These are phyloP conservation scores for Auriculariales sp. DNA, from an alignment of 768 basidiomycete species.

Conservation along the genomic window DNA sequence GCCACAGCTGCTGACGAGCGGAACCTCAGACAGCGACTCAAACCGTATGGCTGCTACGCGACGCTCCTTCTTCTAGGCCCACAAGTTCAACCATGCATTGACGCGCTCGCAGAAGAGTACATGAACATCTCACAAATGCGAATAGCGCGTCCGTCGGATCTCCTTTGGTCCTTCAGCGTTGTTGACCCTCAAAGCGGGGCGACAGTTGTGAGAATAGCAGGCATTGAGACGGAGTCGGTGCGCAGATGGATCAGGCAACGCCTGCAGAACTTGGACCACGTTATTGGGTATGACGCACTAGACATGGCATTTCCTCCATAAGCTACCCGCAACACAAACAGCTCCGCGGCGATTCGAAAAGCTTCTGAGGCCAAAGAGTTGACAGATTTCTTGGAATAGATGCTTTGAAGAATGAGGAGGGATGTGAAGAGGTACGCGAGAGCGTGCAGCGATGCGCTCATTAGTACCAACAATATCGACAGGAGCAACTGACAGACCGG, in stretches of 20 bases:
- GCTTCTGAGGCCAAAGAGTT: neutral
- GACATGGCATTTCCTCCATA: slow-evolving; percentile 49
- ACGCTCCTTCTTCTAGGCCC: slow-evolving; percentile 73
- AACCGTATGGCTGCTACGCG: slow-evolving; percentile 83
- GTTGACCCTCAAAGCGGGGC: slow-evolving; percentile 30
- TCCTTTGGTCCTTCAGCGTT: slow-evolving; percentile 73
- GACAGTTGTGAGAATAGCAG: slow-evolving; percentile 60
- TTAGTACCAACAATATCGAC: too few species aligned
- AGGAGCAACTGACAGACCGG: neutral
- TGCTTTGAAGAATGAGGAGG: neutral
- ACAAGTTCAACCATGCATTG: slow-evolving; percentile 30
- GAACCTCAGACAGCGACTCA: slow-evolving; percentile 43
- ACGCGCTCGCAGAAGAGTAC: slow-evolving; percentile 34
- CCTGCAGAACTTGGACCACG: slow-evolving; percentile 32
- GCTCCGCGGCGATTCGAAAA: neutral
- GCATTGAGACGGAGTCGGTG: slow-evolving; percentile 60
- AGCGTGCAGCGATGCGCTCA: too few species aligned
- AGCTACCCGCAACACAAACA: neutral
- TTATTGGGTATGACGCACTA: slow-evolving; percentile 53
- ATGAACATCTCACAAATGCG: slow-evolving; percentile 49
- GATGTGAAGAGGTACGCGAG: neutral
- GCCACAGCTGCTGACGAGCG: slow-evolving; percentile 23
- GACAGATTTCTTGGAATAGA: neutral
- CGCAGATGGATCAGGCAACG: slow-evolving; percentile 50
- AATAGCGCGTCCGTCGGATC: slow-evolving; percentile 30